Conservation (phyloP, 2,329 filamentous ascomycete species). For the Macrophomina phaseolina region DNA sequence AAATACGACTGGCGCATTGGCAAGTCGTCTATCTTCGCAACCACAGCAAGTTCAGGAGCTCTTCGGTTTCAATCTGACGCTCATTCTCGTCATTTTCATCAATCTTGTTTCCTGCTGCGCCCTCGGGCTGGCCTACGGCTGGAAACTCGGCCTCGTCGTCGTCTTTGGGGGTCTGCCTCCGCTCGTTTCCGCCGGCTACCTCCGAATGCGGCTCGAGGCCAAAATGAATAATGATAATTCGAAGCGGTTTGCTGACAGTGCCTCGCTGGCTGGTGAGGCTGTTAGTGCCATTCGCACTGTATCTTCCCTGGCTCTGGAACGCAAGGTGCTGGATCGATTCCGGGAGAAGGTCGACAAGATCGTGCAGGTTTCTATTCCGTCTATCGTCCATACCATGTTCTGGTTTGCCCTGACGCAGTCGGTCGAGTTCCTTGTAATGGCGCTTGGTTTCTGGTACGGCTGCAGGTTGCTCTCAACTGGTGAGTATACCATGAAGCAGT, state of each 20-base stretch:
- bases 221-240: slow-evolving; percentile 65
- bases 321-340: slow-evolving; percentile 78
- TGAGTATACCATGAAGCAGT: slow-evolving; percentile 81
- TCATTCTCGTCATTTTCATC: slow-evolving; percentile 76
- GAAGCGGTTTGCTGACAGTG: slow-evolving; percentile 77
- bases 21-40: slow-evolving; percentile 83
- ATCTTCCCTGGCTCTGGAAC: slow-evolving; percentile 82
- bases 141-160: slow-evolving; percentile 74
- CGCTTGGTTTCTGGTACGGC: slow-evolving; percentile 92
- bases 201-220: slow-evolving; percentile 83
- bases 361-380: slow-evolving; percentile 30
- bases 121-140: slow-evolving; percentile 72
- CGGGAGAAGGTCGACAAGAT: slow-evolving; percentile 61
- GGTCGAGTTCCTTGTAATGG: slow-evolving; percentile 74
- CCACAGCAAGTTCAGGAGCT: slow-evolving; percentile 87
- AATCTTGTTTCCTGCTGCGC: slow-evolving; percentile 75
- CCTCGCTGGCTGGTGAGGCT: slow-evolving; percentile 85
- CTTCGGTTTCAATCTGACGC: slow-evolving; percentile 82
- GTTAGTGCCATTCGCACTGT: slow-evolving; percentile 91
- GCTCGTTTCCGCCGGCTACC: slow-evolving; percentile 74
- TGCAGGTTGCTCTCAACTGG: slow-evolving; percentile 72
- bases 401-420: slow-evolving; percentile 85
- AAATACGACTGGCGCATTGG: slow-evolving; percentile 85
- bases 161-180: slow-evolving; percentile 42
- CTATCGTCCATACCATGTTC: slow-evolving; percentile 69